Base-by-base conservation (phyloP, 108 stramenopile species). In the Hondaea fermentalgiana region DNA sequence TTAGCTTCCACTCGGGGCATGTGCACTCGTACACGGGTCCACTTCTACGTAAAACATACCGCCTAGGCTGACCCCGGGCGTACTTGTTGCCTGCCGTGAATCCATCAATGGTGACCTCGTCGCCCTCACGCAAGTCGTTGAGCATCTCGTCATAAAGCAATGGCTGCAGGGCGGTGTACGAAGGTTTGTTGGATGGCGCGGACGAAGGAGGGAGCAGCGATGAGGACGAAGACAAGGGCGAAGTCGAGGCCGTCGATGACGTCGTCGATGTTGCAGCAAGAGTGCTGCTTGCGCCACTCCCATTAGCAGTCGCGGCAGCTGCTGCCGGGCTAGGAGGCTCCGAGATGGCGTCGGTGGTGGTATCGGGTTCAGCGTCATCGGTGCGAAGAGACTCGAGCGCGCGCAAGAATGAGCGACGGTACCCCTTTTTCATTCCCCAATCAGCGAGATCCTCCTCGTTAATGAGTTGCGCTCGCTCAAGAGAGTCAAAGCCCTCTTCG, bases 381-480 rank as follows among this genome's bases (percentile, higher is more conserved):
- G 5, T 49, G n/a, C 43, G 35, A 14, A 60, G 10, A 0, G 59
- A 45, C 10, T 60, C 42, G 44, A 58, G 21, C 44, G 88, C 88
- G 21, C 45, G 88, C 23, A 88, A 43, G 12, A 89, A 53, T 16
- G 29, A 58, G 42, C 83, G 88, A 5, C 58, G 57, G 29, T 60
- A 44, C 5, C 90, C 90, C 89, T 71, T 90, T 59, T 90, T 90
- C 87, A 91, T 89, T 6, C 91, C 91, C 89, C 89, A 87, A 23
- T 45, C 87, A 21, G 44, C 60, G 23, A 91, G 89, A 69, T 91
- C 91, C 4, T 53, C 87, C 72, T 91, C 90, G 12, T 76, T 72
- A 29, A 60, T 87, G 5, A 28, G 10, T 19, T 55, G 17, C 55
- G 89, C 72, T 16, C 42, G 49, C 16, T 47, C 51, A 16, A 91